Evolutionary conservation across 75 land plant species (phyloP), one percentile per base, ranked within the genome.

Genomic region (Pseudotsuga menziesii): DNA sequence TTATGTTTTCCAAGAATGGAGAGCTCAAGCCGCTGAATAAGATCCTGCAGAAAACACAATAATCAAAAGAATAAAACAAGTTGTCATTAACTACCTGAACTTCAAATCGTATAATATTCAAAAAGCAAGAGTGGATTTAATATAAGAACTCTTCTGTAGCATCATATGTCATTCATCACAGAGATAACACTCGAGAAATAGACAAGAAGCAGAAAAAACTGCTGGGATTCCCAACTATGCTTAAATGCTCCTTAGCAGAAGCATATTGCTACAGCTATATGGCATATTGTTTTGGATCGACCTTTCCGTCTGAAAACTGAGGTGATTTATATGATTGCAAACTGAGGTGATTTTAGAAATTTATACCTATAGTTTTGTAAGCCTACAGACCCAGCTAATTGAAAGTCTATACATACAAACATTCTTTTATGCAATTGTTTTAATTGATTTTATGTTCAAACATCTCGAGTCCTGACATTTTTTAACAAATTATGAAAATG

Each of bases 1-100:
- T 76, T 78, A 62, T 92, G 94, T 75, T 76, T 81, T 13, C 78
- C 77, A 9, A 92, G 87, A 60, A 20, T 77, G 32, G 80, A 73
- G 16, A 83, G 56, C 22, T 80, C 88, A 78, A 92, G 81, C 27
- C 90, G 79, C 55, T 83, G 88, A 7, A 91, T 83, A 79, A 89
- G 83, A 80, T 85, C 90, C 94, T 91, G 79, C 9, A 78, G 78
- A 78, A 74, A 44, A 20, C 69, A 17, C 7, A 19, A 69, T 9
- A 48, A 69, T 41, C 39, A 39, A 6, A 41, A 69, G 11, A 36
- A 35, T 13, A 44, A 41, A 69, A 69, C 13, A 22, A 36, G 20
- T 20, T 11, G 25, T 39, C 29, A 69, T 20, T 9, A 41, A 41
- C 52, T 41, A 8, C 54, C 54, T 48, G 19, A 69, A n/a, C 13